A percentile compares a stretch with the other conserved stretches of the same genome.
Conservation (phyloP, 345 rosid species). For the Salix suchowensis region DNA sequence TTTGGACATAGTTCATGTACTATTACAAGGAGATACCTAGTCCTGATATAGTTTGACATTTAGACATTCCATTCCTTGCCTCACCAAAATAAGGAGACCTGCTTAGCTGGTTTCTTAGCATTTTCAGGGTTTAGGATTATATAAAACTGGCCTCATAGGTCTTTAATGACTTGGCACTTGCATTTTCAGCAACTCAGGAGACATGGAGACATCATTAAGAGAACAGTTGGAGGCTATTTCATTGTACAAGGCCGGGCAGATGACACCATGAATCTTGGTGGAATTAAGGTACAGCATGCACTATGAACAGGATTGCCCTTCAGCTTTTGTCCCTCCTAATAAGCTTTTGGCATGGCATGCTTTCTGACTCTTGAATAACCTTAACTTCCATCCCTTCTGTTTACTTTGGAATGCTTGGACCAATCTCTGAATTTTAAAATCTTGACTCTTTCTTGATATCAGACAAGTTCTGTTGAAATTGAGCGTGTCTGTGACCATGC, state of each 20-base stretch:
- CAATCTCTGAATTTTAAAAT: background rate
- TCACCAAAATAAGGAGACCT: background rate
- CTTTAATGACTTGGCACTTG: background rate
- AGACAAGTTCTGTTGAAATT: constrained; percentile 93
- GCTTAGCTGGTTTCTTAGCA: background rate
- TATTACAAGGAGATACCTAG: background rate
- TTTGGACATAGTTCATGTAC: background rate
- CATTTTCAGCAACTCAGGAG: constrained; percentile 66
- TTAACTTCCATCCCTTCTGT: background rate
- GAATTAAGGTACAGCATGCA: constrained; percentile 61
- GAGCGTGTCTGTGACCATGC: constrained; percentile 72
- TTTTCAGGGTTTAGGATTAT: background rate
- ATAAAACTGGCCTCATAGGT: background rate
- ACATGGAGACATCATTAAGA: constrained; percentile 76
- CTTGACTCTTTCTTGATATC: background rate
- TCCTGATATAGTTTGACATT: background rate
- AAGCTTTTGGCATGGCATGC: background rate
- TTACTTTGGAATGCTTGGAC: background rate
- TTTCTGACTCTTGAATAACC: background rate
- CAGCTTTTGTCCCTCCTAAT: background rate
- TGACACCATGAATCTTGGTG: constrained; percentile 98
- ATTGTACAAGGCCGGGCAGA: constrained; percentile 84
- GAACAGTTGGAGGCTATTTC: constrained; percentile 67
- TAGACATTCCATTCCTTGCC: background rate
- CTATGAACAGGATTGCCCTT: background rate